Evolutionary conservation across 805 yeast genomes (phyloP).

Genomic region (Spathaspora arborariae): DNA sequence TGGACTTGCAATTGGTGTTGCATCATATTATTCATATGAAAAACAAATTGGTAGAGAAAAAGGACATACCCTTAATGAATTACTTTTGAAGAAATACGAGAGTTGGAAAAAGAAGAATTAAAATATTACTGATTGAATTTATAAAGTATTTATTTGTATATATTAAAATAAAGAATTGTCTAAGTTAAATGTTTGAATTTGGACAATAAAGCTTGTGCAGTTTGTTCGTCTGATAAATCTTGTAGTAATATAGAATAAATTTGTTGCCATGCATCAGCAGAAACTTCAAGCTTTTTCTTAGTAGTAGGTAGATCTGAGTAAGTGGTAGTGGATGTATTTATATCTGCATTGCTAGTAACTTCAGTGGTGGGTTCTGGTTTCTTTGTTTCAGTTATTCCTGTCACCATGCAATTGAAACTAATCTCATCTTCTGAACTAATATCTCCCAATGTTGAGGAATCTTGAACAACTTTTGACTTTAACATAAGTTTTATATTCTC

Average conservation of each 20-base stretch:
- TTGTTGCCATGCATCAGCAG: slow-evolving; percentile 41
- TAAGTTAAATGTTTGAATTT: slow-evolving; percentile 13
- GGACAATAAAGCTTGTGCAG: slow-evolving; percentile 15
- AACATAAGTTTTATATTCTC: slow-evolving; percentile 48
- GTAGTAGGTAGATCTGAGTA: slow-evolving; percentile 7
- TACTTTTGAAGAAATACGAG: slow-evolving; percentile 32
- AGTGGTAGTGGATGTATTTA: neutral
- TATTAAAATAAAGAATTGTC: slow-evolving; percentile 1
- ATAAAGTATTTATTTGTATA: slow-evolving; percentile 2
- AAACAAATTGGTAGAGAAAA: slow-evolving; percentile 50
- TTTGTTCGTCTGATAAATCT: slow-evolving; percentile 28
- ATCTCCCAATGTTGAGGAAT: slow-evolving; percentile 32
- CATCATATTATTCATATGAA: slow-evolving; percentile 65
- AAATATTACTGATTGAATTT: neutral
- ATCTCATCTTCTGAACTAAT: slow-evolving; percentile 23
- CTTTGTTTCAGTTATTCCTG: slow-evolving; percentile 14
- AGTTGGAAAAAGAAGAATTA: neutral
- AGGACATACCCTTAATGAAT: slow-evolving; percentile 59
- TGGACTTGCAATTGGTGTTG: slow-evolving; percentile 58
- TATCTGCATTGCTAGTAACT: neutral
- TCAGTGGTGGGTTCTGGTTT: slow-evolving; percentile 2
- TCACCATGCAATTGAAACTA: slow-evolving; percentile 43
- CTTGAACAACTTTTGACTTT: slow-evolving; percentile 62
- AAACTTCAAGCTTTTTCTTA: slow-evolving; percentile 2
- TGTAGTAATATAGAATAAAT: slow-evolving; percentile 31